Base-by-base conservation (phyloP, 192 early-diverging fungal genomes). In the Backusella liffmaniae region DNA sequence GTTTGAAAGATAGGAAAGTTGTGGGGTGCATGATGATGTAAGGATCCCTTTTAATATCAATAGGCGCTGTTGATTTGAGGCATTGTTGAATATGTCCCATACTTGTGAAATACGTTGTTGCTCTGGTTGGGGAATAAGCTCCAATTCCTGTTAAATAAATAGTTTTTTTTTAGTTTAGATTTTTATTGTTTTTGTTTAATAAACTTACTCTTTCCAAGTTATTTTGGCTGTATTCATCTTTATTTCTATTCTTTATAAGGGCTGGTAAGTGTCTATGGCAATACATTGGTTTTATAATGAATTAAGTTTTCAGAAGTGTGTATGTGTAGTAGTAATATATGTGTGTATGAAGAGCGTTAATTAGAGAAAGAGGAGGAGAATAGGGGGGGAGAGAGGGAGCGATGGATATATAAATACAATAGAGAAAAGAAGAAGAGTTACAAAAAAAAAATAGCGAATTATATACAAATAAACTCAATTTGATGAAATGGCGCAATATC, bases 1-100 rank as follows among this genome's bases (percentile, higher is more conserved):
- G 35, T 84, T 83, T 39, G 93, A 89, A n/a, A 97, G 79, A 72
- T 90, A 92, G 1, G 94, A 94, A 4, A 97, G 91, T 78, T 97
- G 93, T n/a, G 93, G 89, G 29, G 94, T 88, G 73, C 94, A 94
- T 76, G 89, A 95, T 66, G 90, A 88, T 49, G 91, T 88, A 37
- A 97, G 84, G 23, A 97, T 80, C 0, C 94, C 94, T 77, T 87
- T 84, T 49, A 95, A 85, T 35, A 93, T 92, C 8, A 93, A 73
- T 66, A 85, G 72, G 8, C 93, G 91, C 62, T 84, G 86, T 39
- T 82, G 77, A 12, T 90, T 79, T 8, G 89, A 77, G 35, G 91
- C 87, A 0, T 85, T 83, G 29, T 86, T 83, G 76, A 93, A 95
- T 29, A 82, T 77, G 4, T 84, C 79, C 91, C 90, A 93, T 35